Base-by-base conservation (phyloP, 192 early-diverging fungal genomes). In the Coemansia sp. region DNA sequence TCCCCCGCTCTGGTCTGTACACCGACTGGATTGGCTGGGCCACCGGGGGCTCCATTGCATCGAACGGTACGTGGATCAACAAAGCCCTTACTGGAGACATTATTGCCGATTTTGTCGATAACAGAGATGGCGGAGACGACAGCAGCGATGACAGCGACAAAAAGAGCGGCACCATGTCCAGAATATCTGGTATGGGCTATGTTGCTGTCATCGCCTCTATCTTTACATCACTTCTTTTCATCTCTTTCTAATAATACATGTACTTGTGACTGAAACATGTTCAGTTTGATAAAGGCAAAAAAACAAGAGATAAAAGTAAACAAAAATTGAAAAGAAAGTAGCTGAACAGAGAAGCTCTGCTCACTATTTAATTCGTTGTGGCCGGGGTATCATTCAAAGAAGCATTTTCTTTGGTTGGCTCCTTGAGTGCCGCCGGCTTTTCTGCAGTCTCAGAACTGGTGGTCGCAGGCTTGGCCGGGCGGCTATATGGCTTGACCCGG, bases 11-110 rank as follows among this genome's bases (percentile, higher is more conserved):
- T 12, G 69, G 80, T 15, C 53, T 78, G 56, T 83, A 83, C 64
- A 78, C 75, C 11, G 80, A 83, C 67, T 83, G 80, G 80, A 74
- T 83, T 43, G 75, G 75, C 22, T 83, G 75, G 74, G 75, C 61
- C 7, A 64, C 80, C 11, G 53, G 56, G 9, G 80, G 80, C 8
- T 74, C 80, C 1, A 71, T 83, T 64, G 75, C 72, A 34, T 59
- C 80, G 1, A 74, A 77, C 54, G 80, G 80, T 32, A 65, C 75
- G n/a, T 83, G 74, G 80, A 57, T 61, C 17, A 34, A 71, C 66
- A 77, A 71, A 34, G 20, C 51, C 8, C 54, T 74, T 52, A 73
- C 65, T 33, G 72, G 72, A 8, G 58, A 73, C 38, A 45, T 53
- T 18, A 70, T 83, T 54, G 58, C 64, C 8, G 74, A 76, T 58